These are phyloP conservation scores for Phanerochaete carnosa DNA, from an alignment of 768 basidiomycete species.

Conservation along the genomic window DNA sequence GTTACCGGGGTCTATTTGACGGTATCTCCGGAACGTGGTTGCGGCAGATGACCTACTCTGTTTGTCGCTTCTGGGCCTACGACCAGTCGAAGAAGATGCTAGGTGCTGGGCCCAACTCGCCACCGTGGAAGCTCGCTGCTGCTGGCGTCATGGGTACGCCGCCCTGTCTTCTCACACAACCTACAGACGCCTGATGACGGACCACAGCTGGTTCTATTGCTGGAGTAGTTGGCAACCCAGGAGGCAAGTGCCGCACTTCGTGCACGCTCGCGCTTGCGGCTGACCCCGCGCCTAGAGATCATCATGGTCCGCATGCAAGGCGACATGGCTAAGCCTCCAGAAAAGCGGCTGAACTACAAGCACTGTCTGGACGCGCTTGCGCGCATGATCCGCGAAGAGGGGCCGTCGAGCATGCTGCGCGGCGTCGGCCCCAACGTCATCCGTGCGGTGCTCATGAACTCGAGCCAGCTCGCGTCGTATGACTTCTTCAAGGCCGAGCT, in stretches of 20 bases:
- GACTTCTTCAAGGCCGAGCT: conserved; percentile 90
- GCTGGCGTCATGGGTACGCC: conserved; percentile 85
- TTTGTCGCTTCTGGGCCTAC: conserved; percentile 93
- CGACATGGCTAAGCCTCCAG: conserved; percentile 84
- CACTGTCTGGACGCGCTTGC: conserved; percentile 86
- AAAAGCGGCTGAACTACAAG: conserved; percentile 88
- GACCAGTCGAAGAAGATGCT: conserved; percentile 86
- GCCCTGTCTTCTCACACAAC: not conserved
- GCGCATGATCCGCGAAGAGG: conserved; percentile 88
- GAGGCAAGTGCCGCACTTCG: conserved; percentile 41
- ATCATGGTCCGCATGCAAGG: conserved; percentile 68
- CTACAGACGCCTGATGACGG: not conserved
- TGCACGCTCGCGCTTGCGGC: not conserved
- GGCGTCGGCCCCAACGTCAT: conserved; percentile 86
- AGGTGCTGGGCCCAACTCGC: conserved; percentile 61
- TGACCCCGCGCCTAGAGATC: conserved; percentile 18
- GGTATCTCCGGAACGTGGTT: conserved; percentile 88
- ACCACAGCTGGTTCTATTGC: conserved; percentile 76
- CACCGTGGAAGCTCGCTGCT: conserved; percentile 76
- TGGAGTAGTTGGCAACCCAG: conserved; percentile 86
- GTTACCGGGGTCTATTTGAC: conserved; percentile 73
- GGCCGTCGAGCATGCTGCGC: conserved; percentile 66
- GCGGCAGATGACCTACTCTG: conserved; percentile 89
- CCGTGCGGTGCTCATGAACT: conserved; percentile 86
- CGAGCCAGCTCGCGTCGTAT: conserved; percentile 91